Base-by-base conservation (phyloP, 495 filamentous ascomycete genomes). In the Tuber aestivum region DNA sequence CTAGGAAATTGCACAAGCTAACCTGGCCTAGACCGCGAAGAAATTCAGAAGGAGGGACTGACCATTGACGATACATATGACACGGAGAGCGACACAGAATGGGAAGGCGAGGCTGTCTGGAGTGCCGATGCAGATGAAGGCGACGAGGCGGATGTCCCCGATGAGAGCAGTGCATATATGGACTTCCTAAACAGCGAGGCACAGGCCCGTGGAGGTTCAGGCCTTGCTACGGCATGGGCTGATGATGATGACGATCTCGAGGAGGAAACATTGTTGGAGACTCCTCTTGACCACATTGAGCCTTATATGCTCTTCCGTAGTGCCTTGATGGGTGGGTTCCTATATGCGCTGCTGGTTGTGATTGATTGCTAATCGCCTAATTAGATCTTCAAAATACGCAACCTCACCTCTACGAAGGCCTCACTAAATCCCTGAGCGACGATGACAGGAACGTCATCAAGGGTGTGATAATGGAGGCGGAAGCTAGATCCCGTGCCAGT, bases 161-260 rank as follows among this genome's bases (percentile, higher is more conserved):
- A 97, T 81, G 95, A 99, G 85, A 94, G 93, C 82, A 90, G 92
- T 32, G 94, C 95, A 3, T 99, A 99, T 83, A 88, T 99, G 45
- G 95, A 98, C 72, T 99, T 99, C 86, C 84, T 99, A 70, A 95
- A 94, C 79, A 91, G 95, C 82, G 95, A 97, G 86, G 92, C 91
- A 81, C 85, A 84, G 77, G 41, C 74, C 45, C 72, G 56, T 68
- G 70, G 61, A n/a, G 23, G 50, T n/a, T 71, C n/a, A 41, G n/a
- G 48, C 7, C 35, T 41, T 35, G 48, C 14, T 12, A 70, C 74
- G 18, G 70, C 71, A 70, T 77, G 72, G 35, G 80, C 85, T 12
- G 90, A 90, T 14, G 93, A 97, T 40, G 94, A 95, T 65, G 94
- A 97, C 45, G 90, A 96, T 35, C 87, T 97, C 38, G 95, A 97